Conservation (phyloP, 805 yeast genomes). For the Starmerella bombi region DNA sequence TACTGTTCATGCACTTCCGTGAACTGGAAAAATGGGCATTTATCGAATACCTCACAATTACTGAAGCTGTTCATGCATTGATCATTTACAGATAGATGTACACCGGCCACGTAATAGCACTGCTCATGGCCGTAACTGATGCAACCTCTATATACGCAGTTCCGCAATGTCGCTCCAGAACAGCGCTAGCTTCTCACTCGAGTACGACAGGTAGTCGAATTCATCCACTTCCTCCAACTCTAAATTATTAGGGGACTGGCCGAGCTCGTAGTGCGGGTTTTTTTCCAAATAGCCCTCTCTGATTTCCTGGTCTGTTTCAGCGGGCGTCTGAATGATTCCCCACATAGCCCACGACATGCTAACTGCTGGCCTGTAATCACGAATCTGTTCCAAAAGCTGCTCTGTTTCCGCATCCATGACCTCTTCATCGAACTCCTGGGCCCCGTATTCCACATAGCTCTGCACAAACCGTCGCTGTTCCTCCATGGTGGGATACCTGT, state of each 20-base stretch:
- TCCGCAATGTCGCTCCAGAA: constrained; percentile 52
- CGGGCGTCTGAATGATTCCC: constrained; percentile 76
- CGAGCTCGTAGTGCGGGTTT: constrained; percentile 28
- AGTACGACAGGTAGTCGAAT: constrained; percentile 66
- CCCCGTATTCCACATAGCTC: constrained; percentile 56
- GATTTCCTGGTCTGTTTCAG: constrained; percentile 34
- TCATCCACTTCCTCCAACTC: constrained; percentile 22
- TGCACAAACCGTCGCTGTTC: constrained; percentile 59
- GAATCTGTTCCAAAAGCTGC: constrained; percentile 47
- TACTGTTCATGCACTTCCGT: too few relatives aligned
- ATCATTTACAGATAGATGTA: too few relatives aligned
- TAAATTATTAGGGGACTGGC: constrained; percentile 8
- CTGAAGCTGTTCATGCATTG: too few relatives aligned
- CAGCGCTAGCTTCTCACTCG: constrained; percentile 59
- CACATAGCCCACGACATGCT: constrained; percentile 77
- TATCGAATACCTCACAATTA: too few relatives aligned
- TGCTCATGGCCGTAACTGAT: too few relatives aligned
- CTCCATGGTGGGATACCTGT: constrained; percentile 51
- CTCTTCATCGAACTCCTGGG: constrained; percentile 24
- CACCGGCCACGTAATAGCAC: too few relatives aligned
- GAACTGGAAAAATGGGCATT: too few relatives aligned
- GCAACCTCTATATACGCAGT: too few relatives aligned
- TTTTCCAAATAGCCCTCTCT: constrained; percentile 26
- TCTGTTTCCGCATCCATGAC: constrained; percentile 36
- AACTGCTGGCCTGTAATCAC: constrained; percentile 69